Percentiles rank a stretch among this genome's conserved stretches.
phyloP scores from a whole-genome alignment of 176 grass and related monocot genomes.

The Pontederia crassipes region DNA sequence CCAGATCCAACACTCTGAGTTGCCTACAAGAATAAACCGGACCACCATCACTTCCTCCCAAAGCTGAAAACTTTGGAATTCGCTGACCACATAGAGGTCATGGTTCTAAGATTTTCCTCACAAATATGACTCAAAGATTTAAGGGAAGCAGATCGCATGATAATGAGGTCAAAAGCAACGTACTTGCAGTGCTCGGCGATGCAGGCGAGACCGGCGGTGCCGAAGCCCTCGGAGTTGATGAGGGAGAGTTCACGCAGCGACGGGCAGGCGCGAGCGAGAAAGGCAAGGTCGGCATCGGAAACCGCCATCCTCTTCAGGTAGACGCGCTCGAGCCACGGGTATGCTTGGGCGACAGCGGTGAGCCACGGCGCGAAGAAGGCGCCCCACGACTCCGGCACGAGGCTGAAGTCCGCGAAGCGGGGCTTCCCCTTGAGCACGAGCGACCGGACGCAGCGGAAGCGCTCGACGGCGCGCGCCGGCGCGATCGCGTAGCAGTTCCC shows the following conservation, averaged over 20 bases:
- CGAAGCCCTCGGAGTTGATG: constrained; percentile 48
- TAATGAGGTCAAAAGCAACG: neutral
- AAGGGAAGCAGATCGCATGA: neutral
- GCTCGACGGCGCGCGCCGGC: constrained; percentile 12
- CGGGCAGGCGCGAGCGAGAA: constrained; percentile 38
- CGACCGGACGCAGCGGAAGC: constrained; percentile 27
- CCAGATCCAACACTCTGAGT: constrained; percentile 53
- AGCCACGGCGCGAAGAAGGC: constrained; percentile 42
- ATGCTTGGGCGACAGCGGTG: constrained; percentile 23
- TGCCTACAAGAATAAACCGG: constrained; percentile 27
- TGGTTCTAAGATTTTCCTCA: neutral
- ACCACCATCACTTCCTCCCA: neutral
- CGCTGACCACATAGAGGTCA: neutral
- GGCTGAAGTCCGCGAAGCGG: constrained; percentile 59
- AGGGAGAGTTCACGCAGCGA: constrained; percentile 36
- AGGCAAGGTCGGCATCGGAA: constrained; percentile 35
- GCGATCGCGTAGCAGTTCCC: constrained; percentile 56
- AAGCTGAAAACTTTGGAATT: neutral
- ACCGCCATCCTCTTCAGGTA: constrained; percentile 59
- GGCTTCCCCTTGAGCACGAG: constrained; percentile 62
- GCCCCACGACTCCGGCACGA: constrained; percentile 45
- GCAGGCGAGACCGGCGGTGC: constrained; percentile 40
- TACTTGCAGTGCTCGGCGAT: constrained; percentile 54
- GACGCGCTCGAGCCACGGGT: constrained; percentile 42
- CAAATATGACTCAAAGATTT: neutral